Base-by-base conservation (phyloP, 352 stramenopile species). In the Pythium pyrilobum region DNA sequence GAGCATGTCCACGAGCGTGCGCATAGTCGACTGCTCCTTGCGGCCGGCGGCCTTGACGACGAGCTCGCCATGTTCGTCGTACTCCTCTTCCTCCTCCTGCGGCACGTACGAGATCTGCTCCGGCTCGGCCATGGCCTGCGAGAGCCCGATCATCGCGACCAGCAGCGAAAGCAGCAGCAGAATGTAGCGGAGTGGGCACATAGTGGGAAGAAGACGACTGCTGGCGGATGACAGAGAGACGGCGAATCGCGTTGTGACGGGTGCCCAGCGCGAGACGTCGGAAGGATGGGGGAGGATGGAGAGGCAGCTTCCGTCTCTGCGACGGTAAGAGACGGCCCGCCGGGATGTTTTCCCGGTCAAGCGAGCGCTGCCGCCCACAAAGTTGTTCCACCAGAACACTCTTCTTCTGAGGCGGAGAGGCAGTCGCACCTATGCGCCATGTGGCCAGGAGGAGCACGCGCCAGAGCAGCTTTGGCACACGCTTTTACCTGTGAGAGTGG, bases 101-200 rank as follows among this genome's bases (percentile, higher is more conserved):
- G 69, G 71, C 31, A 82, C 54, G 9, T 71, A 63, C 29, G 72
- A 74, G 56, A 82, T 57, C 56, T 66, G 34, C 32, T 90, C 80
- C 25, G 85, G 72, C 52, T 90, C 80, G 20, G 66, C 71, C 72
- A 89, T 81, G 46, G 81, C 79, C 57, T 94, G 84, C 42, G 81
- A 83, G 10, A 92, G 60, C 0, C 84, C 84, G 47, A 94, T 89
- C 72, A 90, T 83, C 18, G 84, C 84, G 39, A 94, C 81, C 13
- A 94, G 66, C 32, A 94, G 70, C 64, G 84, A 94, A 29, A 94
- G 70, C 51, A 86, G 59, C 49, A 94, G 69, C 52, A 94, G 66
- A 57, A 94, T 85, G 72, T 94, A 94, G 62, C 84, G 84, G 8
- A 94, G 72, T 36, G 84, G 84, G 41, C 84, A 94, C 81, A 94